Percentiles rank a stretch among this genome's conserved stretches.
Evolutionary conservation across 176 grass and related monocot species (phyloP).

Genomic region (Aegilops sharonensis): DNA sequence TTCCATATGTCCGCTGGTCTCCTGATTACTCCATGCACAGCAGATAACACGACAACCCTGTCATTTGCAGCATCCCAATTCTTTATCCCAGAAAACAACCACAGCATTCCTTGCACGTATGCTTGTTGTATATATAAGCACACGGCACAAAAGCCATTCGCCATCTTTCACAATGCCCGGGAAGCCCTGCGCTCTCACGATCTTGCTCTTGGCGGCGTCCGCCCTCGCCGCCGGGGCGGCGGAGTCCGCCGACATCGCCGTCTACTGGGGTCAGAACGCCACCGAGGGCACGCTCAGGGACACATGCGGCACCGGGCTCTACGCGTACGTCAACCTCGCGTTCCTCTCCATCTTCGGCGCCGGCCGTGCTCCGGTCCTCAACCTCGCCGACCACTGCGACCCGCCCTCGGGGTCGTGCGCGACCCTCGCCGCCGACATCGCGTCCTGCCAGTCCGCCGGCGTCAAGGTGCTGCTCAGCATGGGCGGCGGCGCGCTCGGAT

Average conservation of each 20-base stretch:
- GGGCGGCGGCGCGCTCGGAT: conserved; percentile 38
- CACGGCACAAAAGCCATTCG: neutral
- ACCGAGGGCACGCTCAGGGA: conserved; percentile 50
- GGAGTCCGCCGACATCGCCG: conserved; percentile 32
- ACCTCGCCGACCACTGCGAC: conserved; percentile 58
- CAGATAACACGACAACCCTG: neutral
- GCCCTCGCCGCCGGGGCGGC: neutral
- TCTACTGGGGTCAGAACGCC: conserved; percentile 77
- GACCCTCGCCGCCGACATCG: conserved; percentile 41
- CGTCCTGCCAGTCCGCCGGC: conserved; percentile 49
- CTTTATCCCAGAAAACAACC: neutral
- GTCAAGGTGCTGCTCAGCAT: conserved; percentile 65
- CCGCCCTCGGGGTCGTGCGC: conserved; percentile 22
- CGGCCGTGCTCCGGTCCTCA: conserved; percentile 43
- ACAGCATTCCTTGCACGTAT: neutral
- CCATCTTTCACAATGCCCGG: conserved; percentile 1
- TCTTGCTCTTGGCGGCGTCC: neutral
- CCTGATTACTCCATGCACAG: conserved; percentile 25
- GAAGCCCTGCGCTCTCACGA: neutral
- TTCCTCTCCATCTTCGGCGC: conserved; percentile 61
- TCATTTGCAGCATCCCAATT: neutral
- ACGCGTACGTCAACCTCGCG: conserved; percentile 47
- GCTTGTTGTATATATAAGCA: neutral
- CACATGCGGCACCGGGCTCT: conserved; percentile 39
- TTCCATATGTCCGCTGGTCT: conserved; percentile 14